A percentile compares a stretch with the other conserved stretches of the same genome.
These are phyloP conservation scores for Blumeriella jaapii DNA, from an alignment of 2,329 filamentous ascomycete genomes.

Conservation along the genomic window DNA sequence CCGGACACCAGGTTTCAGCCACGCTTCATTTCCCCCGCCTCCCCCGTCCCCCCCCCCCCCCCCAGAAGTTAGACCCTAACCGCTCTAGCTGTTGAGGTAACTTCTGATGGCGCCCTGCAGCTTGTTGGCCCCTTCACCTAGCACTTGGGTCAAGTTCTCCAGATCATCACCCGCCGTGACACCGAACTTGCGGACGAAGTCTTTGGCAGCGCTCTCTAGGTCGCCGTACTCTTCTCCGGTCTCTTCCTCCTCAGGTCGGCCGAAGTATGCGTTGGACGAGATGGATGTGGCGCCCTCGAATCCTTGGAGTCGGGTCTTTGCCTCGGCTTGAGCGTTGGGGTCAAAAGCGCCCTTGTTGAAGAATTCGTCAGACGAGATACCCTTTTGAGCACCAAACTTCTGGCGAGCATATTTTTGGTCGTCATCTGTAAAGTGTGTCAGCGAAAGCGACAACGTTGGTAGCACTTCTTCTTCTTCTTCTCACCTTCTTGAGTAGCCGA, in stretches of 20 bases:
- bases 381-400: conserved; percentile 89
- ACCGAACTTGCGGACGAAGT: conserved; percentile 90
- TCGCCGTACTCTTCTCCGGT: conserved; percentile 74
- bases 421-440: conserved; percentile 44
- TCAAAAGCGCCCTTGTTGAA: conserved; percentile 88
- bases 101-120: conserved; percentile 65
- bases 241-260: conserved; percentile 74
- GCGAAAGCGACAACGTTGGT: conserved; percentile 4
- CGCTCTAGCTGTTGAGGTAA: conserved; percentile 45
- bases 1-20: conserved; percentile 10
- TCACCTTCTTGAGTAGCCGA: conserved; percentile 60
- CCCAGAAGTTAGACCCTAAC: too few relatives aligned
- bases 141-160: conserved; percentile 71
- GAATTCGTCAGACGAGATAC: conserved; percentile 96
- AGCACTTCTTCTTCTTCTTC: neutral
- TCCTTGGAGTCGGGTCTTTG: conserved; percentile 74
- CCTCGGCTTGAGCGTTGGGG: conserved; percentile 67
- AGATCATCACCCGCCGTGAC: conserved; percentile 93
- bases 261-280: conserved; percentile 96
- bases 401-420: conserved; percentile 71
- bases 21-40: conserved; percentile 1
- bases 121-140: conserved; percentile 76
- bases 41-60: too few relatives aligned
- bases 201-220: conserved; percentile 84
- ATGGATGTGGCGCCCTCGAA: conserved; percentile 91